Conservation (phyloP, 176 grass and related monocot genomes). For the Ensete glaucum region DNA sequence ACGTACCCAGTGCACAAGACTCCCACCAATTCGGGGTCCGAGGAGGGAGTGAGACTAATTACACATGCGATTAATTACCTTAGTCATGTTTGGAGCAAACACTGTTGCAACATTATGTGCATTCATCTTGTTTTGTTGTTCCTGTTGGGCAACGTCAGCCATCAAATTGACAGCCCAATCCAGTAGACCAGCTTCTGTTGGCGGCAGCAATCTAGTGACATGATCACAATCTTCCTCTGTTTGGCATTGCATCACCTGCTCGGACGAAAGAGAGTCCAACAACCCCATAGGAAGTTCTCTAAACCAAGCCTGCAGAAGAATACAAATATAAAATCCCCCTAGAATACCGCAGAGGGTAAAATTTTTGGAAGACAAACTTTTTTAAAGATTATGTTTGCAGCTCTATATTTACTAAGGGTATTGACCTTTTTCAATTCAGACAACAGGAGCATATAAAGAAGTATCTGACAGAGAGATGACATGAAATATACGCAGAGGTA, state of each 20-base stretch:
- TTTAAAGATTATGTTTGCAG: too few species aligned
- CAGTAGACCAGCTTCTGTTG: constrained; percentile 49
- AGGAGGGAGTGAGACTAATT: too few species aligned
- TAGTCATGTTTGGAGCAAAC: constrained; percentile 87
- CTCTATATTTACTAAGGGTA: too few species aligned
- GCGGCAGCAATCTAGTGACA: constrained; percentile 42
- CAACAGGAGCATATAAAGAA: too few species aligned
- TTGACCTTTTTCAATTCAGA: too few species aligned
- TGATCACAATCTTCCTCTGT: constrained; percentile 55
- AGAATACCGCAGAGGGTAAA: not conserved
- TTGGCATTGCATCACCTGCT: constrained; percentile 74
- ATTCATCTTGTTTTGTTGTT: constrained; percentile 76
- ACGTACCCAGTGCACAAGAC: too few species aligned
- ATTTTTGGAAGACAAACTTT: not conserved
- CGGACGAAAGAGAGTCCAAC: constrained; percentile 54
- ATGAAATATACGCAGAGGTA: too few species aligned
- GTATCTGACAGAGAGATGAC: too few species aligned
- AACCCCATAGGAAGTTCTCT: constrained; percentile 60
- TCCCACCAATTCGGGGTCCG: too few species aligned
- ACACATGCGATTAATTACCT: constrained; percentile 29
- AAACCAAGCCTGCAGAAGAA: constrained; percentile 65
- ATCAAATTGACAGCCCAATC: constrained; percentile 85
- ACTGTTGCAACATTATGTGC: constrained; percentile 69
- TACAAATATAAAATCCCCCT: constrained; percentile 3
- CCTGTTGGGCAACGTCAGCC: constrained; percentile 76